A percentile compares a stretch with the other conserved stretches of the same genome.
Conservation (phyloP, 352 stramenopile genomes). For the Thraustochytrium sp. region DNA sequence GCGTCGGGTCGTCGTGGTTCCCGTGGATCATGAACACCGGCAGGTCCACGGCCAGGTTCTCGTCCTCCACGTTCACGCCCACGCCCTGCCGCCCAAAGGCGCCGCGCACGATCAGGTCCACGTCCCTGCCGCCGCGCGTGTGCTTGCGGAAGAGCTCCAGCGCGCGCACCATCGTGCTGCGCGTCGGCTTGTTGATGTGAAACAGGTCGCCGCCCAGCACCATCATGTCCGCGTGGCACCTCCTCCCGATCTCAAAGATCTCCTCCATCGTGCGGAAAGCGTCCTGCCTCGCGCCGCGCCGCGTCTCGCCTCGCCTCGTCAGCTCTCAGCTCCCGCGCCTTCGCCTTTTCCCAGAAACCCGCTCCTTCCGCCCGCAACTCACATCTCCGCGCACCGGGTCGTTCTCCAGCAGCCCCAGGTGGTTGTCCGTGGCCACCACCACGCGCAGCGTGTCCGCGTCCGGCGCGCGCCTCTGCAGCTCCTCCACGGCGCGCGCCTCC, state of each 20-base stretch:
- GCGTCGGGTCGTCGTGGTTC: slow-evolving; percentile 97
- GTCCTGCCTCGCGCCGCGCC: slow-evolving; percentile 51
- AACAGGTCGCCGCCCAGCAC: slow-evolving; percentile 96
- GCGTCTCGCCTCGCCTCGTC: slow-evolving; percentile 58
- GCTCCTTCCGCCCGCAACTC: slow-evolving; percentile 44
- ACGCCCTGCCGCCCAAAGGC: neutral
- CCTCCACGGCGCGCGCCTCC: neutral
- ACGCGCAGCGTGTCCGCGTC: slow-evolving; percentile 68
- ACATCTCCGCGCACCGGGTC: slow-evolving; percentile 39
- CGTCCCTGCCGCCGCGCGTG: slow-evolving; percentile 73
- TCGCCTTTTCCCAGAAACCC: neutral
- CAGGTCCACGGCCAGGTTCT: slow-evolving; percentile 86
- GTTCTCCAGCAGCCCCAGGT: slow-evolving; percentile 68
- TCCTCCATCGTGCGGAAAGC: slow-evolving; percentile 79
- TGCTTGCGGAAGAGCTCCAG: slow-evolving; percentile 91
- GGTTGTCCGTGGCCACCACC: slow-evolving; percentile 96
- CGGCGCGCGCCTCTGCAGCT: neutral
- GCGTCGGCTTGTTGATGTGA: slow-evolving; percentile 96
- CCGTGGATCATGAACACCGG: slow-evolving; percentile 98
- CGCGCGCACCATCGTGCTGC: slow-evolving; percentile 90
- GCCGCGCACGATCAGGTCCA: slow-evolving; percentile 52
- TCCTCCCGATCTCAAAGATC: slow-evolving; percentile 65
- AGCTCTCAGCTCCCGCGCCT: slow-evolving; percentile 79
- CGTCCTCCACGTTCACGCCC: slow-evolving; percentile 43
- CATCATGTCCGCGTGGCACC: slow-evolving; percentile 76